A percentile compares a stretch with the other conserved stretches of the same genome.
phyloP scores from a whole-genome alignment of 2,329 filamentous ascomycete genomes.

The Diaporthe sp. region DNA sequence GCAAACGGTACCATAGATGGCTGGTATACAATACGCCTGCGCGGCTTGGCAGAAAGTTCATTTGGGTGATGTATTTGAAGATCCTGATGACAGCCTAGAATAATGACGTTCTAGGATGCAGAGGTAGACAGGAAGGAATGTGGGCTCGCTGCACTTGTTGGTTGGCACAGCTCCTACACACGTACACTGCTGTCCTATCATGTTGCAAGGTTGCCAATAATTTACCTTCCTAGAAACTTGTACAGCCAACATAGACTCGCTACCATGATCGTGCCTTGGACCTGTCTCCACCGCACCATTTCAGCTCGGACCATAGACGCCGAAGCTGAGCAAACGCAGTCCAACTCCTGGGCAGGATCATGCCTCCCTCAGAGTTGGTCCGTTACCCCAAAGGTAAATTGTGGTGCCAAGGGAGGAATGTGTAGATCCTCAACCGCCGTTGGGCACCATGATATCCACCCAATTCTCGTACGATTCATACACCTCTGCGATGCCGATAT shows the following conservation, averaged over 20 bases:
- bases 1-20: neutral
- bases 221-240: neutral
- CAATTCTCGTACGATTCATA: too few species aligned
- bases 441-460: too few species aligned
- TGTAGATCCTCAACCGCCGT: too few species aligned
- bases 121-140: neutral
- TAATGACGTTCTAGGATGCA: neutral
- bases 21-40: neutral
- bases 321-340: too few species aligned
- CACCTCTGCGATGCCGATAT: too few species aligned
- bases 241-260: neutral
- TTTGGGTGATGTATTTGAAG: neutral
- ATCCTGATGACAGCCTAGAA: neutral
- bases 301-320: neutral
- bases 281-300: neutral
- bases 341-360: too few species aligned
- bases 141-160: neutral
- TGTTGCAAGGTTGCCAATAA: neutral
- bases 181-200: neutral
- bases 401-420: too few species aligned
- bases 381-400: too few species aligned
- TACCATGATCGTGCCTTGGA: neutral
- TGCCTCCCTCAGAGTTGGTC: too few species aligned
- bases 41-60: neutral
- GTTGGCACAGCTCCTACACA: neutral